Evolutionary conservation across 2,329 filamentous ascomycete genomes (phyloP).

Genomic region (Nemania serpens): DNA sequence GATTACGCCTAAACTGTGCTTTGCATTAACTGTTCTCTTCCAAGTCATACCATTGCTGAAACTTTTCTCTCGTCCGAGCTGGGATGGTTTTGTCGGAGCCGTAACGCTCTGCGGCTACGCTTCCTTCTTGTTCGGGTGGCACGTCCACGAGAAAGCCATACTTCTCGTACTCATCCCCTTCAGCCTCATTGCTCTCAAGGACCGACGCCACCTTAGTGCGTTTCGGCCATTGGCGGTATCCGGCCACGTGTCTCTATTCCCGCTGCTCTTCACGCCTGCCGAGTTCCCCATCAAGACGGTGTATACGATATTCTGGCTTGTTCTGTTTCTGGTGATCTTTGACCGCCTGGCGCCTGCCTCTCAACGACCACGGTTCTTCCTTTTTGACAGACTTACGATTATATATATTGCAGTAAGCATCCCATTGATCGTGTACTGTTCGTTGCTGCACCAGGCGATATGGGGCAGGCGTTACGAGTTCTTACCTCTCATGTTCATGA

Average conservation of each 20-base stretch:
- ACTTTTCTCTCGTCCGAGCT: conserved; percentile 78
- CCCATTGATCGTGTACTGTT: conserved; percentile 87
- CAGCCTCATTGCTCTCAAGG: conserved; percentile 86
- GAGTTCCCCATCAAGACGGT: conserved; percentile 94
- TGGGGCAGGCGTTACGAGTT: conserved; percentile 88
- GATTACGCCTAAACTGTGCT: conserved; percentile 79
- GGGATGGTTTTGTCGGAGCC: conserved; percentile 87
- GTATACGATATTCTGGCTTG: conserved; percentile 91
- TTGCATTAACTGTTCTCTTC: conserved; percentile 79
- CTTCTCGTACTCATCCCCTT: conserved; percentile 94
- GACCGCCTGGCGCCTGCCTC: conserved; percentile 87
- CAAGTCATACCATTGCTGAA: conserved; percentile 80
- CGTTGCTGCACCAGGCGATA: conserved; percentile 77
- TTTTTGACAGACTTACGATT: conserved; percentile 88
- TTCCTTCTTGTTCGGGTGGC: conserved; percentile 97
- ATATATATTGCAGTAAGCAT: conserved; percentile 90
- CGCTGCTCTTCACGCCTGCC: conserved; percentile 85
- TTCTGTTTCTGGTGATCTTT: conserved; percentile 83
- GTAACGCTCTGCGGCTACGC: conserved; percentile 93
- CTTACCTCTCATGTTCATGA: conserved; percentile 94
- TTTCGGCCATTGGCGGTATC: conserved; percentile 92
- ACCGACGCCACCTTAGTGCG: conserved; percentile 86
- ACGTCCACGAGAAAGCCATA: conserved; percentile 97
- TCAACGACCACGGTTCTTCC: conserved; percentile 77
- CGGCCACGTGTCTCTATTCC: conserved; percentile 93